Evolutionary conservation across 352 stramenopile genomes (phyloP).

Genomic region (Pythium sukuiense): DNA sequence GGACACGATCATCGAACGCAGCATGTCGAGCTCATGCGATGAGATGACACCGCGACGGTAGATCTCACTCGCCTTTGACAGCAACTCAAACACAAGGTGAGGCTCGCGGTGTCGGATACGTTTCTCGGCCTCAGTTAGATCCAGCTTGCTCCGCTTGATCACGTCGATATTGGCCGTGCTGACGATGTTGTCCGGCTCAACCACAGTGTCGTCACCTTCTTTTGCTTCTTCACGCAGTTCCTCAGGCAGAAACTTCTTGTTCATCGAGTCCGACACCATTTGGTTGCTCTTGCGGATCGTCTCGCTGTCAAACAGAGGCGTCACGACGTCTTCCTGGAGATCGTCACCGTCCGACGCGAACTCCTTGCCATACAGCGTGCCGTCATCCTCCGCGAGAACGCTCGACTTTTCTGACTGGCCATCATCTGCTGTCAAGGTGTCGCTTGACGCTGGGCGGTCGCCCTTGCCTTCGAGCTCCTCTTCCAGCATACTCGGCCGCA

Average conservation of each 20-base stretch:
- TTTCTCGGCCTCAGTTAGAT: constrained; percentile 79
- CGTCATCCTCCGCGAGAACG: constrained; percentile 72
- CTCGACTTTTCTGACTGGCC: constrained; percentile 65
- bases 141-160: constrained; percentile 80
- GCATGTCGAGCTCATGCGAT: constrained; percentile 70
- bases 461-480: constrained; percentile 52
- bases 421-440: constrained; percentile 23
- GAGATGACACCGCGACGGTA: constrained; percentile 82
- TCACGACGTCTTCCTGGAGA: constrained; percentile 54
- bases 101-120: constrained; percentile 81
- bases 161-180: constrained; percentile 77
- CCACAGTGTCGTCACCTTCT: background rate
- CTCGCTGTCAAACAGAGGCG: constrained; percentile 52
- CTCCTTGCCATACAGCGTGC: constrained; percentile 81
- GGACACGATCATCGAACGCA: constrained; percentile 77
- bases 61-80: constrained; percentile 83
- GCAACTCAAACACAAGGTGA: constrained; percentile 78
- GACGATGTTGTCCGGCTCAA: constrained; percentile 37
- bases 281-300: constrained; percentile 65
- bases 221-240: constrained; percentile 38
- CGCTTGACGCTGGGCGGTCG: constrained; percentile 6
- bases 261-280: constrained; percentile 82
- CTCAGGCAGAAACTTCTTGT: constrained; percentile 73
- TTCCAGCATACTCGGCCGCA: constrained; percentile 34
- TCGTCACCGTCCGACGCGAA: constrained; percentile 53